Evolutionary conservation across 129 eudicot species (phyloP).

Genomic region (Cynara cardunculus): DNA sequence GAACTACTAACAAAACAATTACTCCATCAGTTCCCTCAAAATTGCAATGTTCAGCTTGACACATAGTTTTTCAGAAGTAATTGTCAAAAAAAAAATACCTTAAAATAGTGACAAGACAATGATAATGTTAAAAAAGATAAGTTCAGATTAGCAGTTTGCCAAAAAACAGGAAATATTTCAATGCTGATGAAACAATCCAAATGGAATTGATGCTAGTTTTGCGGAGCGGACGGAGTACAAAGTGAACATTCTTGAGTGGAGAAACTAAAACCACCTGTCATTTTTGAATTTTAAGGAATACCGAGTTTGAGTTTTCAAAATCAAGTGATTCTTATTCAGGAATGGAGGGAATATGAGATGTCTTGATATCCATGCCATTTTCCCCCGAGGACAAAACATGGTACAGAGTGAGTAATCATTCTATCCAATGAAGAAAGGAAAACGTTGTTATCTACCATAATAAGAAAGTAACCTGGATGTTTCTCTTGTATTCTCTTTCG

Average conservation of each 20-base stretch:
- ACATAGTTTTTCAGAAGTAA: no score
- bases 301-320: not conserved
- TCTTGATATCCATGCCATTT: not conserved
- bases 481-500: conserved; percentile 39
- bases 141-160: not conserved
- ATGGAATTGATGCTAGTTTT: not conserved
- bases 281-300: no score
- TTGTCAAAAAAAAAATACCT: no score
- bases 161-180: not conserved
- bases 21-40: no score
- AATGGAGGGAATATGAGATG: not conserved
- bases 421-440: not conserved
- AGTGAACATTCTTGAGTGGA: not conserved
- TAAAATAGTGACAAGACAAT: no score
- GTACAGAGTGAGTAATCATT: not conserved
- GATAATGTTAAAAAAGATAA: no score
- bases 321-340: not conserved
- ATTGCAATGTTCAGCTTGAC: no score
- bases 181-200: not conserved
- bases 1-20: no score
- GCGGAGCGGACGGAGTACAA: not conserved
- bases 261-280: not conserved
- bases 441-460: not conserved
- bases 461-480: conserved; percentile 49
- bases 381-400: not conserved